Base-by-base conservation (phyloP, 768 basidiomycete genomes). In the Pleurotus cornucopiae region DNA sequence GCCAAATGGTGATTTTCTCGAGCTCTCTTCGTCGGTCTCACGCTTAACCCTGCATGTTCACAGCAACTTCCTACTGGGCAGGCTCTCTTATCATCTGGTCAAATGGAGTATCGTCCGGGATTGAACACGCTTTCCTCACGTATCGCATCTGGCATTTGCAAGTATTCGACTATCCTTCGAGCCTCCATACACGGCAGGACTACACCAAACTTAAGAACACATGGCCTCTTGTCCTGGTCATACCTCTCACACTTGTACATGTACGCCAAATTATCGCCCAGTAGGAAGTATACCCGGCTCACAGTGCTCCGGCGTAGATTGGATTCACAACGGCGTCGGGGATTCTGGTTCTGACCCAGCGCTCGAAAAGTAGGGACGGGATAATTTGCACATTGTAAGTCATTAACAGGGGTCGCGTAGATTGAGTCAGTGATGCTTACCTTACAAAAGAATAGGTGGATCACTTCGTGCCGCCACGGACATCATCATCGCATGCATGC, bases 71-170 rank as follows among this genome's bases (percentile, higher is more conserved):
- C 9, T 6, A 4, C 18, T 52, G 51, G 51, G 16, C 39, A 20
- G 13, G 38, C 5, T 37, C 51, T 12, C 9, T 40, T 13, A 40
- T 52, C 11, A 52, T 52, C 13, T 39, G 38, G 25, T 39, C 51
- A 5, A 52, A 52, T 40, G 51, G 30, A 14, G n/a, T 39, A 13
- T 52, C 51, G 38, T 39, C 51, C 14, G 51, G 37, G 16, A 40
- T 52, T 9, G 51, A 52, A 23, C 51, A 52, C 38, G 41, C 38
- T 4, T 52, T 52, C 37, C 51, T 52, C 51, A 52, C 51, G n/a
- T 52, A 52, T 40, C 51, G 51, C 20, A 52, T 52, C 18, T 52
- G 51, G 51, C 51, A 52, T 41, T 37, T 52, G 2, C 21, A 52
- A 23, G 21, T 18, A 0, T 52, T 20, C 39, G 34, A 39, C n/a